phyloP scores from a whole-genome alignment of 164 flowering plant genomes.

The Berberis vulgaris region DNA sequence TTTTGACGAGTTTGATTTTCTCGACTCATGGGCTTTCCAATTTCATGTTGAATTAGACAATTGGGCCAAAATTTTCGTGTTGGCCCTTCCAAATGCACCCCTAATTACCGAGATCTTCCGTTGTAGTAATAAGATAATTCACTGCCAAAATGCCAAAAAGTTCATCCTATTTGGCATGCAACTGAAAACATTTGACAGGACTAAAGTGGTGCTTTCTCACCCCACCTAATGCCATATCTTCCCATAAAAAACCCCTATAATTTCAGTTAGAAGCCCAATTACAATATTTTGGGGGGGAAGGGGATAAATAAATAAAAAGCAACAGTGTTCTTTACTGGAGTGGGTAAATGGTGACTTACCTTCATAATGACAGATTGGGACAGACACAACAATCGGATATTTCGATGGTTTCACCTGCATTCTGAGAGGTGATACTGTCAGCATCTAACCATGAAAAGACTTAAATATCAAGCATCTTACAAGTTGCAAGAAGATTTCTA shows the following conservation, averaged over 20 bases:
- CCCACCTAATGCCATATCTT: neutral
- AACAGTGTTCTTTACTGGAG: neutral
- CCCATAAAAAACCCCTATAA: neutral
- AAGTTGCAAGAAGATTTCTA: too few relatives aligned
- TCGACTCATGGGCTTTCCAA: too few relatives aligned
- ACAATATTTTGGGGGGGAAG: neutral
- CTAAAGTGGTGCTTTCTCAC: neutral
- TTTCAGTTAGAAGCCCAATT: neutral
- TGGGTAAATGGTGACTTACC: slow-evolving; percentile 38
- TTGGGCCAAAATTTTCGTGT: too few relatives aligned
- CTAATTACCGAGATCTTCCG: too few relatives aligned
- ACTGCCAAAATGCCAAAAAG: neutral
- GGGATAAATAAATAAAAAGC: neutral
- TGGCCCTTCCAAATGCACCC: too few relatives aligned
- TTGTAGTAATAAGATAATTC: too few relatives aligned
- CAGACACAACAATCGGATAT: slow-evolving; percentile 68
- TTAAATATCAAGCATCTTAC: neutral
- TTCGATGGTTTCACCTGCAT: slow-evolving; percentile 80
- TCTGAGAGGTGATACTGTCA: slow-evolving; percentile 34
- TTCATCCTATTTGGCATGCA: neutral
- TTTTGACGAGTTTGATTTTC: too few relatives aligned
- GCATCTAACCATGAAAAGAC: neutral
- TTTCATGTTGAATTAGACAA: too few relatives aligned
- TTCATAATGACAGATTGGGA: slow-evolving; percentile 78
- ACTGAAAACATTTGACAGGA: neutral